Evolutionary conservation across 2,329 filamentous ascomycete species (phyloP).

Genomic region (Colletotrichum tabaci): DNA sequence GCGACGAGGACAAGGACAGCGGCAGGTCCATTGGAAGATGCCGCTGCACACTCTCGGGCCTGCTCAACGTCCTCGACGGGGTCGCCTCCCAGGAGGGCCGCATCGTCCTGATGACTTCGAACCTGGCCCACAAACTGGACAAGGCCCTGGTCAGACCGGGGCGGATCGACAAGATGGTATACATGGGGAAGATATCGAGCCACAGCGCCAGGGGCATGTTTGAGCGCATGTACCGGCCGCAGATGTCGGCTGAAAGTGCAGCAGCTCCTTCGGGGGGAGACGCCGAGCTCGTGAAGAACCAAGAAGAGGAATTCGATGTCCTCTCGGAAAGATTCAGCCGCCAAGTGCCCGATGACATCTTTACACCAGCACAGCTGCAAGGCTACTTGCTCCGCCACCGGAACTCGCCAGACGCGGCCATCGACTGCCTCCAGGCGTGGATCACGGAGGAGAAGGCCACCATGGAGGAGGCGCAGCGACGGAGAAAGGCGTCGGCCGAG

Average conservation of each 20-base stretch:
- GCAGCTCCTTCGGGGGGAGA: background rate
- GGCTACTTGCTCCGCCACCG: constrained; percentile 36
- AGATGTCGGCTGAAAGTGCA: background rate
- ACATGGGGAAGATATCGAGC: constrained; percentile 70
- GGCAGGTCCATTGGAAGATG: constrained; percentile 22
- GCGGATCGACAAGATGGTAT: constrained; percentile 78
- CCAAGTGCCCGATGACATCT: constrained; percentile 25
- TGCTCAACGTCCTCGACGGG: constrained; percentile 79
- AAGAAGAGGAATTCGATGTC: background rate
- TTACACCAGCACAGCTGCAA: constrained; percentile 37
- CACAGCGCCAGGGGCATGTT: constrained; percentile 38
- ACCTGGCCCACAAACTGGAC: constrained; percentile 74
- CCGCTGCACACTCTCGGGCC: constrained; percentile 68
- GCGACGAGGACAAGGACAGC: constrained; percentile 35
- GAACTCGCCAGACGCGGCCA: background rate
- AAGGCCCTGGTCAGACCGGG: constrained; percentile 74
- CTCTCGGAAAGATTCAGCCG: constrained; percentile 18
- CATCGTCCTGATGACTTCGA: constrained; percentile 81
- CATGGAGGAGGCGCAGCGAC: constrained; percentile 33
- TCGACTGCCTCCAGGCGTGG: constrained; percentile 1
- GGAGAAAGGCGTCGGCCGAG: constrained; percentile 12
- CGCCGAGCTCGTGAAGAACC: background rate
- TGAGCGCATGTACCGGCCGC: constrained; percentile 36
- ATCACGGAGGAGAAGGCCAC: constrained; percentile 27
- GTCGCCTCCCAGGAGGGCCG: constrained; percentile 77